phyloP scores from a whole-genome alignment of 805 yeast genomes.

The Hanseniaspora jakobsenii region DNA sequence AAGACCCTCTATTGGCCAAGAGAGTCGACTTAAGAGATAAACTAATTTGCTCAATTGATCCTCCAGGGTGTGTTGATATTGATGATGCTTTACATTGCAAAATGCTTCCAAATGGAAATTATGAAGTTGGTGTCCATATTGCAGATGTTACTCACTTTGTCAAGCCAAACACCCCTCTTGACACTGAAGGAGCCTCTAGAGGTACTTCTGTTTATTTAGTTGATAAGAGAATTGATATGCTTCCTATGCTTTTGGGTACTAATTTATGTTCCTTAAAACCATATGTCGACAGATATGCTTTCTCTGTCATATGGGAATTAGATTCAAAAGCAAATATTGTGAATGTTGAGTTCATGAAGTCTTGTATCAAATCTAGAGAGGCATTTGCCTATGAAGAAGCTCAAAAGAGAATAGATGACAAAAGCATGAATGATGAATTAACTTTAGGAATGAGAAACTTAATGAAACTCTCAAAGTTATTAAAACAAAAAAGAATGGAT shows the following conservation, averaged over 20 bases:
- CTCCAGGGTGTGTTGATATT: constrained; percentile 96
- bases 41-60: constrained; percentile 89
- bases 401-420: constrained; percentile 79
- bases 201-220: constrained; percentile 96
- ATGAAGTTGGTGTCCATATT: constrained; percentile 96
- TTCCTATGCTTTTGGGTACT: constrained; percentile 89
- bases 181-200: constrained; percentile 90
- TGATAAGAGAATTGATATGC: constrained; percentile 97
- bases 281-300: constrained; percentile 89
- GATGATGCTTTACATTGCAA: constrained; percentile 95
- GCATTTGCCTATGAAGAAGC: constrained; percentile 94
- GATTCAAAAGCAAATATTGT: constrained; percentile 78
- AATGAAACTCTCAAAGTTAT: constrained; percentile 62
- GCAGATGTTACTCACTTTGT: constrained; percentile 98
- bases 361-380: constrained; percentile 79
- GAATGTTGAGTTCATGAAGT: constrained; percentile 65
- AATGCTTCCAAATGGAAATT: constrained; percentile 77
- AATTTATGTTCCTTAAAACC: constrained; percentile 92
- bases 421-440: constrained; percentile 60
- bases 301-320: constrained; percentile 91
- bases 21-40: constrained; percentile 81
- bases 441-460: constrained; percentile 82
- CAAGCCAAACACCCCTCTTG: constrained; percentile 80
- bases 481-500: constrained; percentile 74
- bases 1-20: constrained; percentile 37